A percentile compares a stretch with the other conserved stretches of the same genome.
phyloP scores from a whole-genome alignment of 1,284 basidiomycete genomes.

The Xerocomus minutiporus region DNA sequence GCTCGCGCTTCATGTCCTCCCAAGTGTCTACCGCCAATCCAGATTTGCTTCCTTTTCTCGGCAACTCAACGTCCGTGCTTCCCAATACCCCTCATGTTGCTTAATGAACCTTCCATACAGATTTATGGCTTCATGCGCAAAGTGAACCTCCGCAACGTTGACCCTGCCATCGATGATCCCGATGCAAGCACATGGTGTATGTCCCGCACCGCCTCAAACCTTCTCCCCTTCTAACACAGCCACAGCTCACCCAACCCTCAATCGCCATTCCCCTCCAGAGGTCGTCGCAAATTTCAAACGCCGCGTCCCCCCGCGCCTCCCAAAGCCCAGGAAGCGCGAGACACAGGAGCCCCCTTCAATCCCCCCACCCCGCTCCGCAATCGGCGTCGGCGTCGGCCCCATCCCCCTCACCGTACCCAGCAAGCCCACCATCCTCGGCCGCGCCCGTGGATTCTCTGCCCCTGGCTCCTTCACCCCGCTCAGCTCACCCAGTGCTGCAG shows the following conservation, averaged over 20 bases:
- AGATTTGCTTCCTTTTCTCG: conserved; percentile 91
- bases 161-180: conserved; percentile 87
- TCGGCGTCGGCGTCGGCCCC: conserved; percentile 60
- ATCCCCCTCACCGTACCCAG: conserved; percentile 58
- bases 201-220: conserved; percentile 34
- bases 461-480: conserved; percentile 72
- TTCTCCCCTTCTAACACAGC: conserved; percentile 19
- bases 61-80: conserved; percentile 78
- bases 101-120: conserved; percentile 40
- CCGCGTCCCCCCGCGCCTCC: conserved; percentile 84
- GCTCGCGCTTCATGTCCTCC: conserved; percentile 83
- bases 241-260: conserved; percentile 81
- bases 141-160: conserved; percentile 86
- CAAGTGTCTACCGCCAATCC: conserved; percentile 86
- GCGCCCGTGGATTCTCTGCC: conserved; percentile 74
- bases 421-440: conserved; percentile 40
- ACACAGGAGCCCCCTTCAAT: conserved; percentile 55
- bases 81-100: conserved; percentile 20
- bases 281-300: conserved; percentile 89
- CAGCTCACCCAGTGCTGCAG: conserved; percentile 47
- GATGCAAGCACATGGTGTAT: conserved; percentile 92
- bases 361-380: conserved; percentile 68
- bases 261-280: conserved; percentile 79
- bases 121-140: conserved; percentile 96
- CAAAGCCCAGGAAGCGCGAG: conserved; percentile 75